These are phyloP conservation scores for Aurinia saxatilis DNA, from an alignment of 345 rosid species.

Conservation along the genomic window DNA sequence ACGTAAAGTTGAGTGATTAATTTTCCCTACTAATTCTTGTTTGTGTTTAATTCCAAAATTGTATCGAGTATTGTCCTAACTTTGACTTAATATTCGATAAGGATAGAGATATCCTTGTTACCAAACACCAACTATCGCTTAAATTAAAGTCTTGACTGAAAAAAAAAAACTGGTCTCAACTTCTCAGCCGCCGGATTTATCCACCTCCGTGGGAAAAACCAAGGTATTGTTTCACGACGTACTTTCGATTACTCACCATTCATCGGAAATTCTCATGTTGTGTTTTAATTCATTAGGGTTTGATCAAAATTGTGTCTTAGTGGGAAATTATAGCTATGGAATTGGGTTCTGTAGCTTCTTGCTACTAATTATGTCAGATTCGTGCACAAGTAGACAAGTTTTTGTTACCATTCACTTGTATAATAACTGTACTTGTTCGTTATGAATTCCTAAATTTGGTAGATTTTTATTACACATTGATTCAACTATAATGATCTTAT, in stretches of 20 bases:
- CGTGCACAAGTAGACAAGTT: too few species aligned
- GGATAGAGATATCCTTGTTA: not conserved
- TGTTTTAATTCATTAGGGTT: too few species aligned
- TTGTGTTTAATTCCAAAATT: too few species aligned
- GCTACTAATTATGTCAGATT: not conserved
- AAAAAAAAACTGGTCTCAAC: not conserved
- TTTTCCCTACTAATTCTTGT: too few species aligned
- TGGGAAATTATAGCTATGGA: not conserved
- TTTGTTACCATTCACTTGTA: not conserved
- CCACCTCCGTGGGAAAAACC: conserved; percentile 5
- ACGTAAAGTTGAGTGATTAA: too few species aligned
- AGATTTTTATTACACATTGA: not conserved
- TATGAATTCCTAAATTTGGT: not conserved
- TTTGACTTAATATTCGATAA: too few species aligned
- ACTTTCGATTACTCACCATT: too few species aligned
- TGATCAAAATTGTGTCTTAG: too few species aligned
- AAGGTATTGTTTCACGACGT: conserved; percentile 17
- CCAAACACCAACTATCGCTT: conserved; percentile 18
- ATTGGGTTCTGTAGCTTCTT: not conserved
- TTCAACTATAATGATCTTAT: too few species aligned
- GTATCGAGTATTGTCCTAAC: too few species aligned
- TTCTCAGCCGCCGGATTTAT: conserved; percentile 7
- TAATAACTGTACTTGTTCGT: not conserved
- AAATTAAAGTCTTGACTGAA: not conserved
- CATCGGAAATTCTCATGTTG: too few species aligned